Percentiles rank a stretch among this genome's conserved stretches.
These are phyloP conservation scores for Pseudocercospora cruenta DNA, from an alignment of 2,329 filamentous ascomycete genomes.

Conservation along the genomic window DNA sequence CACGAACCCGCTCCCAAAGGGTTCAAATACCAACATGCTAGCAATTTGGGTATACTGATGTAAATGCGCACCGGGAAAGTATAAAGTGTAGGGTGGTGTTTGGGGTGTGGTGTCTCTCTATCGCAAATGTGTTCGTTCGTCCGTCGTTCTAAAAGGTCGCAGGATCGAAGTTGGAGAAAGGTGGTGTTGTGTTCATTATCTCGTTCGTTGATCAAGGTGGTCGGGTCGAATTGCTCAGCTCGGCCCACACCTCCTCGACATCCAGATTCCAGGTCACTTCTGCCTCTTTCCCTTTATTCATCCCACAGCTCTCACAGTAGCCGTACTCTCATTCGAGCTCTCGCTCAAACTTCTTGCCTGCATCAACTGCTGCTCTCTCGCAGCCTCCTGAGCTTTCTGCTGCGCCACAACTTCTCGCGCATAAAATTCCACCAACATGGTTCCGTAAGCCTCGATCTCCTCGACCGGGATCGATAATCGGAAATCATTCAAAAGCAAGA, in stretches of 20 bases:
- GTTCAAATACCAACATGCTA: background rate
- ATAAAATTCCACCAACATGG: constrained; percentile 98
- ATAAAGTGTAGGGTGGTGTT: background rate
- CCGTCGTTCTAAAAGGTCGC: background rate
- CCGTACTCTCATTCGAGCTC: constrained; percentile 37
- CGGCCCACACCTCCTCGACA: too few relatives aligned
- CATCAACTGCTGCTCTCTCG: constrained; percentile 20
- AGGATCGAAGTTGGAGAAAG: background rate
- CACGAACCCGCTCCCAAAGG: background rate
- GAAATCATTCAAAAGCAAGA: constrained; percentile 94
- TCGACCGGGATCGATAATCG: constrained; percentile 89
- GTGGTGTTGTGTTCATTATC: background rate
- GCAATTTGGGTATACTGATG: constrained; percentile 7
- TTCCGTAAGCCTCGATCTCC: constrained; percentile 94
- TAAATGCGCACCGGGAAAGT: background rate
- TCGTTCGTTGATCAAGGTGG: background rate
- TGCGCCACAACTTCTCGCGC: constrained; percentile 82
- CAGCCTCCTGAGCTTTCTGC: constrained; percentile 46
- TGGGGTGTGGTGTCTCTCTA: background rate
- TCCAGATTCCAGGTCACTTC: too few relatives aligned
- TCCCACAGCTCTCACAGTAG: constrained; percentile 34
- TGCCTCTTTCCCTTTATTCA: too few relatives aligned
- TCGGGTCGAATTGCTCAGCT: background rate
- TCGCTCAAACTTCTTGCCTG: constrained; percentile 36
- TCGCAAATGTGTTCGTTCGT: background rate